These are phyloP conservation scores for Melastoma malabathricum DNA, from an alignment of 345 rosid genomes.

Conservation along the genomic window DNA sequence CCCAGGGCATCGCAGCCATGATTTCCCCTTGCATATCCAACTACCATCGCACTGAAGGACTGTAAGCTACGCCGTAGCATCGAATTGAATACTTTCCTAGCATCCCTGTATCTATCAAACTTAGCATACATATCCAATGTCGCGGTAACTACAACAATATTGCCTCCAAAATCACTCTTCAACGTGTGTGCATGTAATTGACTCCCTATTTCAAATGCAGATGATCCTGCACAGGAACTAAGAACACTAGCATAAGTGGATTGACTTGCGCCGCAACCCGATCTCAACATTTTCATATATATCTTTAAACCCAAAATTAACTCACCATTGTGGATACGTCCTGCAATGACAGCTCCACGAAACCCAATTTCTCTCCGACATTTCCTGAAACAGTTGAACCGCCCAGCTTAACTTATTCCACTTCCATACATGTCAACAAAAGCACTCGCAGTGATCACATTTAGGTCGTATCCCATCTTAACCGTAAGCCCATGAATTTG, in stretches of 20 bases:
- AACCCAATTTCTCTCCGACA: slow-evolving; percentile 59
- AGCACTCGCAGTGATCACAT: slow-evolving; percentile 72
- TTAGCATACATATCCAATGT: slow-evolving; percentile 90
- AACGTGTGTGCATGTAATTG: slow-evolving; percentile 84
- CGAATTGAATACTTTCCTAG: slow-evolving; percentile 52
- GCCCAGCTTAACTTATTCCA: slow-evolving; percentile 49
- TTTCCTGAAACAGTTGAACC: slow-evolving; percentile 34
- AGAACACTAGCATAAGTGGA: slow-evolving; percentile 81
- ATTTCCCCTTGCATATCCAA: slow-evolving; percentile 48
- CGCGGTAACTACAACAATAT: slow-evolving; percentile 72
- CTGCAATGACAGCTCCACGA: slow-evolving; percentile 85
- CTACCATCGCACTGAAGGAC: slow-evolving; percentile 73
- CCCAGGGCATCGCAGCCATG: slow-evolving; percentile 49
- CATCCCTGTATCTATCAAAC: slow-evolving; percentile 49
- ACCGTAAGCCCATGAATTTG: slow-evolving; percentile 64
- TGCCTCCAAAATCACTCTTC: slow-evolving; percentile 44
- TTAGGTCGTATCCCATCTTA: slow-evolving; percentile 35
- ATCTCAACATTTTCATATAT: slow-evolving; percentile 61
- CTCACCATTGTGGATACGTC: slow-evolving; percentile 55
- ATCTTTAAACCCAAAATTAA: slow-evolving; percentile 35
- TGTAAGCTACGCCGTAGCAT: slow-evolving; percentile 49
- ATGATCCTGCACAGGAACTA: slow-evolving; percentile 60
- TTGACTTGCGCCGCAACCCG: slow-evolving; percentile 44
- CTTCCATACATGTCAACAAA: slow-evolving; percentile 88
- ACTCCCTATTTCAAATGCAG: slow-evolving; percentile 38